Evolutionary conservation across 2,329 filamentous ascomycete genomes (phyloP).

Genomic region (Talaromyces sp.): DNA sequence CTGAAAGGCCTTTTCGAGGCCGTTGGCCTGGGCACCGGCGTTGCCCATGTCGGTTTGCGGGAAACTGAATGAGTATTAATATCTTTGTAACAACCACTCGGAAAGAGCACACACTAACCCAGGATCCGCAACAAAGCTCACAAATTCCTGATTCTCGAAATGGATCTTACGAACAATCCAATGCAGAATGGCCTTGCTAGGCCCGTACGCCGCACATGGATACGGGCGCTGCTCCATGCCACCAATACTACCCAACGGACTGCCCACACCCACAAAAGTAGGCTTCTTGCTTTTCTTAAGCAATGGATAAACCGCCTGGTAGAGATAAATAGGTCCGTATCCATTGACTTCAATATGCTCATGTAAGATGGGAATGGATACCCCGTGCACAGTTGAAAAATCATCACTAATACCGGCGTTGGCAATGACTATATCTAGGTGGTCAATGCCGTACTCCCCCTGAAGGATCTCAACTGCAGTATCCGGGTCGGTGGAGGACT

Average conservation of each 20-base stretch:
- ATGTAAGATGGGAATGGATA: constrained; percentile 20
- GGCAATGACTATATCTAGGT: constrained; percentile 56
- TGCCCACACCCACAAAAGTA: constrained; percentile 3
- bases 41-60: not conserved
- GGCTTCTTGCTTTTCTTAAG: constrained; percentile 4
- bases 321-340: constrained; percentile 30
- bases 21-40: not conserved
- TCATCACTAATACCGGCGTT: constrained; percentile 51
- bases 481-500: constrained; percentile 36
- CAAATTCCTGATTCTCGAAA: not conserved
- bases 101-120: not conserved
- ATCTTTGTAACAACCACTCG: not conserved
- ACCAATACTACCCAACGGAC: constrained; percentile 1
- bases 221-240: constrained; percentile 3
- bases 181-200: not conserved
- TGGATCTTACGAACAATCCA: not conserved
- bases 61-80: not conserved
- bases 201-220: constrained; percentile 13
- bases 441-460: constrained; percentile 36
- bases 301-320: constrained; percentile 1
- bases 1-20: not conserved
- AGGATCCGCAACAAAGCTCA: not conserved
- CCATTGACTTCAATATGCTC: constrained; percentile 38
- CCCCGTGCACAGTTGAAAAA: constrained; percentile 19
- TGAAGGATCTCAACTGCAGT: constrained; percentile 37